Percentiles rank a stretch among this genome's conserved stretches.
These are phyloP conservation scores for Coprinellus aureogranulatus DNA, from an alignment of 768 basidiomycete genomes.

Conservation along the genomic window DNA sequence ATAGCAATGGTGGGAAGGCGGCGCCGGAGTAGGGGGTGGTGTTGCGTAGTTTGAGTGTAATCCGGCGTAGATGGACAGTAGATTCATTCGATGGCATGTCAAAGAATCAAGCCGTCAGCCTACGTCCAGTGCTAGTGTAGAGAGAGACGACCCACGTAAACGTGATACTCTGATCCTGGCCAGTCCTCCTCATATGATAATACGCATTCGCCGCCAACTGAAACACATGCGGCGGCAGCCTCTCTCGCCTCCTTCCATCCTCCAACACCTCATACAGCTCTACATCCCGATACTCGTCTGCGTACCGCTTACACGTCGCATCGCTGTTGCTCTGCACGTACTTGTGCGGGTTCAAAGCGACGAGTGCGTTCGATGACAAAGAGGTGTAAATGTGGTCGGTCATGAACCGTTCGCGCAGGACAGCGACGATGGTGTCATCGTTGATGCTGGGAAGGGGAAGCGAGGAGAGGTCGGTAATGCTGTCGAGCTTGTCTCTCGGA, in stretches of 20 bases:
- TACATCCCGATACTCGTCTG: slow-evolving; percentile 79
- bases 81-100: neutral
- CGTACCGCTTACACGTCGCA: slow-evolving; percentile 80
- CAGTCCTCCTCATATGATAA: slow-evolving; percentile 93
- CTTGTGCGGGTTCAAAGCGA: slow-evolving; percentile 93
- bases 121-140: neutral
- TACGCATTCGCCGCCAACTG: slow-evolving; percentile 88
- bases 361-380: slow-evolving; percentile 67
- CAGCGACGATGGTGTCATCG: slow-evolving; percentile 82
- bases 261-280: slow-evolving; percentile 1
- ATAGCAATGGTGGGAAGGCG: neutral
- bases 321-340: slow-evolving; percentile 83
- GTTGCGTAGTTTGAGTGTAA: neutral
- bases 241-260: slow-evolving; percentile 49
- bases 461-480: slow-evolving; percentile 63
- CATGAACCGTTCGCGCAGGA: slow-evolving; percentile 85
- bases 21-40: neutral
- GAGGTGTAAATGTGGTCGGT: slow-evolving; percentile 77
- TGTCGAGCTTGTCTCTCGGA: slow-evolving; percentile 47
- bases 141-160: slow-evolving; percentile 60
- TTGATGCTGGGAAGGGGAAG: slow-evolving; percentile 64
- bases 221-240: slow-evolving; percentile 84
- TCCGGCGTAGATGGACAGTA: neutral
- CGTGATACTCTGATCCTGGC: slow-evolving; percentile 88
- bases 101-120: neutral